These are phyloP conservation scores for Fagus crenata DNA, from an alignment of 306 rosid genomes.

Conservation along the genomic window DNA sequence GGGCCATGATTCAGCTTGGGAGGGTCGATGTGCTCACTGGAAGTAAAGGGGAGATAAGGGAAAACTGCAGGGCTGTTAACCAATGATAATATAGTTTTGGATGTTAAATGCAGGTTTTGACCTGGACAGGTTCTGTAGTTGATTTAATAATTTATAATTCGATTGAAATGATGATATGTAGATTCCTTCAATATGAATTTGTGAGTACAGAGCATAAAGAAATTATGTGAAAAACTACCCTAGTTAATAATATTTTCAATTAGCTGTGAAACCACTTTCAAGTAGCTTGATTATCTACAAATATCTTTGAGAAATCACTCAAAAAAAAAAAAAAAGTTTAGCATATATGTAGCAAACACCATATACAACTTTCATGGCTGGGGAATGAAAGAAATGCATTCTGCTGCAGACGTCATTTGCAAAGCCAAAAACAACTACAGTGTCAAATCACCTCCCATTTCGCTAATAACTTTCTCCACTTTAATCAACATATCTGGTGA, in stretches of 20 bases:
- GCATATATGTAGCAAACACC: background rate
- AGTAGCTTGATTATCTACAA: slow-evolving; percentile 6
- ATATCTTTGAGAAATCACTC: background rate
- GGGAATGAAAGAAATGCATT: slow-evolving; percentile 8
- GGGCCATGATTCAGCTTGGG: slow-evolving; percentile 34
- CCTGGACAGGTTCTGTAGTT: background rate
- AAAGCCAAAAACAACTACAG: slow-evolving; percentile 38
- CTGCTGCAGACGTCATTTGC: slow-evolving; percentile 28
- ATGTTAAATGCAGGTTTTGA: background rate
- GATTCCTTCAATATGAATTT: background rate
- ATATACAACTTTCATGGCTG: slow-evolving; percentile 9
- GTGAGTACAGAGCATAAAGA: background rate
- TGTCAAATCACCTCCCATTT: slow-evolving; percentile 62
- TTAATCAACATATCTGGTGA: slow-evolving; percentile 70
- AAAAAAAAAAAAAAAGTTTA: background rate
- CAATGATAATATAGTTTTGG: background rate
- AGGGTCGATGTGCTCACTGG: slow-evolving; percentile 44
- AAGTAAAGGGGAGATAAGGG: slow-evolving; percentile 54
- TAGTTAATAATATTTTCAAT: background rate
- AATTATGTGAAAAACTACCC: background rate
- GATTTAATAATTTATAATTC: background rate
- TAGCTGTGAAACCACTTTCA: background rate
- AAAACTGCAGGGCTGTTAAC: slow-evolving; percentile 50
- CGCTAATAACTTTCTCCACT: slow-evolving; percentile 78
- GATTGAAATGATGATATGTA: background rate